Conservation (phyloP, 176 grass and related monocot genomes). For the Hyparrhenia diplandra region DNA sequence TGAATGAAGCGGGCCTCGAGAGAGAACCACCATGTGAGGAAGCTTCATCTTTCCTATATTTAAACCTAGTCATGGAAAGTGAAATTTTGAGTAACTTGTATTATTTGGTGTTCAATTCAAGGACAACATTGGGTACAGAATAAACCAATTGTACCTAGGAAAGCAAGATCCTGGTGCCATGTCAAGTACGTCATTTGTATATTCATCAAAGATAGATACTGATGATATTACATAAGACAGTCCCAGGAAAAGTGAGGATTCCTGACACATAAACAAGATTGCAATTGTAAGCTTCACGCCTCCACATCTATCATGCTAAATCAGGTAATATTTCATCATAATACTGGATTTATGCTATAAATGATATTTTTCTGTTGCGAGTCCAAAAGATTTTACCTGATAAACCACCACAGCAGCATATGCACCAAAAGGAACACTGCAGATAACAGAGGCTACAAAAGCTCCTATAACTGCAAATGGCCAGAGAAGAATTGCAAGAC, state of each 20-base stretch:
- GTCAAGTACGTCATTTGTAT: conserved; percentile 94
- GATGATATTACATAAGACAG: conserved; percentile 73
- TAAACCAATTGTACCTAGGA: conserved; percentile 52
- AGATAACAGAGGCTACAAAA: conserved; percentile 58
- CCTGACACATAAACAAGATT: conserved; percentile 46
- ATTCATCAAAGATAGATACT: conserved; percentile 87
- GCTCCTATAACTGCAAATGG: conserved; percentile 86
- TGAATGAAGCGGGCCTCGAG: conserved; percentile 49
- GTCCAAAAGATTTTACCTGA: conserved; percentile 49
- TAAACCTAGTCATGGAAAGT: conserved; percentile 23
- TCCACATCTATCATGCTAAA: neutral
- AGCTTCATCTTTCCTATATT: conserved; percentile 55
- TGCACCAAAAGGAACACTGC: conserved; percentile 70
- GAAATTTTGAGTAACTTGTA: neutral
- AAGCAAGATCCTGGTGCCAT: conserved; percentile 96
- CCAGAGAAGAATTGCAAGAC: conserved; percentile 93
- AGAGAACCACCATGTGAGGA: conserved; percentile 24
- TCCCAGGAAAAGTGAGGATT: conserved; percentile 74
- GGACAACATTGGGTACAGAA: neutral
- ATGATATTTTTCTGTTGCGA: neutral
- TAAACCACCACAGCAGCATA: conserved; percentile 88
- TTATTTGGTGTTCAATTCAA: conserved; percentile 5
- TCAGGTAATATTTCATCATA: conserved; percentile 18
- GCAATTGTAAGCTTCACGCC: conserved; percentile 5
- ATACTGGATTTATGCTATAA: neutral